Percentiles rank a stretch among this genome's conserved stretches.
Evolutionary conservation across 208 protist genomes (phyloP).

Genomic region (Kentomonas sorsogonicus): DNA sequence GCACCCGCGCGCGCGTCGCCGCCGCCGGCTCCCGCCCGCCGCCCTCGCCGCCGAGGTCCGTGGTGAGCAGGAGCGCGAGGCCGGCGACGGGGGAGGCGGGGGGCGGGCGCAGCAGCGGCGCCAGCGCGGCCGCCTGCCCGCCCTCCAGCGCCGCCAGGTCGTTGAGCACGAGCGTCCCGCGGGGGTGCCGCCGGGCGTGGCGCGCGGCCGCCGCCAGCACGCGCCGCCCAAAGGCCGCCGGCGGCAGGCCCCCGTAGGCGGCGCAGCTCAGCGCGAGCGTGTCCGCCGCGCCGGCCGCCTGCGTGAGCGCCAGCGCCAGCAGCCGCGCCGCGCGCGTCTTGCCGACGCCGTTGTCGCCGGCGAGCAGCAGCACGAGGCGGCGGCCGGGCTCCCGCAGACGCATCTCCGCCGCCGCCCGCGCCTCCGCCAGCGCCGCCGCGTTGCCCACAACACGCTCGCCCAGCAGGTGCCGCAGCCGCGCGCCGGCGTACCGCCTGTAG

Average conservation of each 20-base stretch:
- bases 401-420: no score
- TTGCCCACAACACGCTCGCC: no score
- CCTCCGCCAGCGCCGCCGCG: no score
- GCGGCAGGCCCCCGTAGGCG: slow-evolving; percentile 3
- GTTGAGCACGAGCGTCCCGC: slow-evolving; percentile 76
- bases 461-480: no score
- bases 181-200: slow-evolving; percentile 50
- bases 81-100: slow-evolving; percentile 52
- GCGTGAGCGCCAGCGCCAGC: slow-evolving; percentile 33
- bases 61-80: no score
- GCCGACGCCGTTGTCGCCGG: no score
- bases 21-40: no score
- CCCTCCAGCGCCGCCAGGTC: slow-evolving; percentile 66
- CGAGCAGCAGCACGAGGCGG: no score
- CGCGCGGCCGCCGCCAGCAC: slow-evolving; percentile 37
- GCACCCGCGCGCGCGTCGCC: no score
- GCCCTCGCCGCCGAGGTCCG: no score
- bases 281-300: slow-evolving; percentile 60
- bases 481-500: no score
- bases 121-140: slow-evolving; percentile 35
- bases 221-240: slow-evolving; percentile 3
- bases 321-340: slow-evolving; percentile 50
- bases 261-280: slow-evolving; percentile 60
- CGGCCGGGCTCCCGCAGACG: no score
- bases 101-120: slow-evolving; percentile 64